phyloP scores from a whole-genome alignment of 192 early-diverging fungal species.

The Coemansia sp. region DNA sequence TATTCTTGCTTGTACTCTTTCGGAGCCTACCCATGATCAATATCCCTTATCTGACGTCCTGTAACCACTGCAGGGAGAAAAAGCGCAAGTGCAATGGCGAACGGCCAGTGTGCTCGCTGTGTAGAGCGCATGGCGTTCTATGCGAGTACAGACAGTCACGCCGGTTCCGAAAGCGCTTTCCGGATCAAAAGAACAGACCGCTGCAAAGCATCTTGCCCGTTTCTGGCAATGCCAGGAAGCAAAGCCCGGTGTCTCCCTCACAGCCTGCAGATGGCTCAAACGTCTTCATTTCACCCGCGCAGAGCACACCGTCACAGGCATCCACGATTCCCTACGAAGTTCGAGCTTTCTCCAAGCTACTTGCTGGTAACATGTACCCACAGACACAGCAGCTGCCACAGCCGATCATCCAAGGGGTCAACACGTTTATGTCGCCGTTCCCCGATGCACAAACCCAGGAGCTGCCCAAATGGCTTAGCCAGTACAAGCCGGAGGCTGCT shows the following conservation, averaged over 20 bases:
- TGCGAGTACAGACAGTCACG: constrained; percentile 51
- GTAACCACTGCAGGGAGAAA: constrained; percentile 55
- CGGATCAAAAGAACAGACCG: constrained; percentile 6
- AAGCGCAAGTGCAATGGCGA: constrained; percentile 58
- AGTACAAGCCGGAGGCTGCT: constrained; percentile 46
- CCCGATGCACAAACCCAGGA: constrained; percentile 28
- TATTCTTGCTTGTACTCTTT: background rate
- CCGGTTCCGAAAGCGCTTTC: constrained; percentile 41
- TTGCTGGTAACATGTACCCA: constrained; percentile 51
- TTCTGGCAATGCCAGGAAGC: background rate
- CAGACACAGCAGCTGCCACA: constrained; percentile 50
- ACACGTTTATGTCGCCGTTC: constrained; percentile 54
- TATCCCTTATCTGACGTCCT: constrained; percentile 46
- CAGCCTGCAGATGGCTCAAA: background rate
- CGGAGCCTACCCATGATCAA: constrained; percentile 24
- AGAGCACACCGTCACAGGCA: background rate
- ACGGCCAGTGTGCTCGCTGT: constrained; percentile 43
- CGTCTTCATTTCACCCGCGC: constrained; percentile 4
- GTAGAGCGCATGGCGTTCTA: constrained; percentile 38
- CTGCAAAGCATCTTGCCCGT: constrained; percentile 24
- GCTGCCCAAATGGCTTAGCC: constrained; percentile 50
- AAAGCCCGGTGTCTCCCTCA: background rate
- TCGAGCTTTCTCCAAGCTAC: constrained; percentile 32
- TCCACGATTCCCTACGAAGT: constrained; percentile 22
- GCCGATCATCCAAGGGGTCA: constrained; percentile 49